Percentiles rank a stretch among this genome's conserved stretches.
Evolutionary conservation across 1,284 basidiomycete species (phyloP).

Genomic region (Hemileia vastatrix): DNA sequence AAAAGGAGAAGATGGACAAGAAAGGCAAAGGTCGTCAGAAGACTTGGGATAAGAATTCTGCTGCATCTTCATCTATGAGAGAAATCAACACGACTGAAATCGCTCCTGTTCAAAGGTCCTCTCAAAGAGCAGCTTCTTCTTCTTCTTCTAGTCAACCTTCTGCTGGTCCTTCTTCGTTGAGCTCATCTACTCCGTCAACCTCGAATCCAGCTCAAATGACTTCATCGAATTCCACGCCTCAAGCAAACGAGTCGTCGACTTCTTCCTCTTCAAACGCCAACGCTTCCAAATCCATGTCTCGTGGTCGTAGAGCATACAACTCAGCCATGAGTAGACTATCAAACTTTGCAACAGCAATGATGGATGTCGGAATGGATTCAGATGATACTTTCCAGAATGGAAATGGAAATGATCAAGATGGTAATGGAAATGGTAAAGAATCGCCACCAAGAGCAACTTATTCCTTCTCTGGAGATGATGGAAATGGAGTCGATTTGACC

Average conservation of each 20-base stretch:
- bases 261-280: neutral
- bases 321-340: constrained; percentile 36
- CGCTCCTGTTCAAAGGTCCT: too few relatives aligned
- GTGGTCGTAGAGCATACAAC: constrained; percentile 26
- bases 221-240: neutral
- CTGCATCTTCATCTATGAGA: neutral
- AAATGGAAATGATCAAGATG: constrained; percentile 5
- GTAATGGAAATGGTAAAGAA: neutral
- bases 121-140: too few relatives aligned
- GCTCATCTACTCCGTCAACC: neutral
- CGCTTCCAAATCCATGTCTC: constrained; percentile 24
- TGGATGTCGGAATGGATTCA: constrained; percentile 27
- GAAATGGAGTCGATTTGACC: constrained; percentile 36
- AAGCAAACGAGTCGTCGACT: neutral
- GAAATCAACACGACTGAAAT: too few relatives aligned
- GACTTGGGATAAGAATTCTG: neutral
- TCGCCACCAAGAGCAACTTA: constrained; percentile 36
- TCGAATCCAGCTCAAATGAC: neutral
- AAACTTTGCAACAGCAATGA: constrained; percentile 35
- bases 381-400: constrained; percentile 6
- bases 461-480: constrained; percentile 38
- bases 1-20: neutral
- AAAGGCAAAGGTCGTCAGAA: neutral
- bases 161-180: neutral
- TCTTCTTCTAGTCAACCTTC: neutral